Base-by-base conservation (phyloP, 495 filamentous ascomycete species). In the Neurospora tetraspora region DNA sequence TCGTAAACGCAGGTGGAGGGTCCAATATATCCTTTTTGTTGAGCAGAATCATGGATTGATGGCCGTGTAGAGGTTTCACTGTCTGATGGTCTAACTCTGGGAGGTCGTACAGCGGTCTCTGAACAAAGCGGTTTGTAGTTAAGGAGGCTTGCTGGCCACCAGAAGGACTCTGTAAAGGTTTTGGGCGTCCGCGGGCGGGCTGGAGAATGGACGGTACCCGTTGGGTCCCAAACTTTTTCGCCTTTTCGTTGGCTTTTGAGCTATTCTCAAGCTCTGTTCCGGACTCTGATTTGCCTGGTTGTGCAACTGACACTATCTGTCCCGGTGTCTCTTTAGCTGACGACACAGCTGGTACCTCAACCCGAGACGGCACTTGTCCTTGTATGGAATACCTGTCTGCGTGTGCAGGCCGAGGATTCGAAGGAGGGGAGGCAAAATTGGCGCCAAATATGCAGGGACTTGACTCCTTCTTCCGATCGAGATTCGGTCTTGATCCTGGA, bases 171-270 rank as follows among this genome's bases (percentile, higher is more conserved):
- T 75, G 73, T 14, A 70, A 38, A 23, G 70, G 53, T 1, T 69
- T 74, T 39, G 75, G 73, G 20, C 77, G 79, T 11, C 75, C 77
- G 27, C 77, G 75, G 20, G 81, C 79, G 37, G 84, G 84, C 59
- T 80, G 78, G 10, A 84, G 80, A 18, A 79, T 76, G 2, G 80
- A 80, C 12, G 82, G 80, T 9, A 79, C 43, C 39, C 79, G 72
- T 23, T 76, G 39, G 37, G 78, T 69, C 10, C 36, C 70, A 20
- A 74, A 69, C 5, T 38, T 16, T 6, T 39, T 39, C 37, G 7
- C 36, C 10, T 36, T 7, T 10, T 45, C 37, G 16, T 38, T 38
- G 16, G 68, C 70, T 8, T 16, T 36, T 5, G 73, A 73, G 36
- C 43, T 69, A 20, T 37, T 74, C 61, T 61, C 70, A 42, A 43